phyloP scores from a whole-genome alignment of 2,329 filamentous ascomycete genomes.

The Pseudocercospora fuligena region DNA sequence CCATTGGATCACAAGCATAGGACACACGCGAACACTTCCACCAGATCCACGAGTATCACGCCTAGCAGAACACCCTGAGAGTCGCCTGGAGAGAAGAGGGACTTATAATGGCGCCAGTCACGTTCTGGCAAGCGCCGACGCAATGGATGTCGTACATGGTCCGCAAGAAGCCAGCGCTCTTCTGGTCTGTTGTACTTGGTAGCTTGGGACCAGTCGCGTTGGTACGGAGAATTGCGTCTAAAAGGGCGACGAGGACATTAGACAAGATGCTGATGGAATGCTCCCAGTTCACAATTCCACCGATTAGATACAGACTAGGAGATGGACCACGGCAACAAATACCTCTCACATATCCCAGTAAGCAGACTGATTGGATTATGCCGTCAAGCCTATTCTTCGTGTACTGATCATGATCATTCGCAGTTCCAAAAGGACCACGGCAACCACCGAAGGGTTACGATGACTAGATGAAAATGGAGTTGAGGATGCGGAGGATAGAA shows the following conservation, averaged over 20 bases:
- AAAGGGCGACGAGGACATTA: not conserved
- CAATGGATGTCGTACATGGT: conserved; percentile 87
- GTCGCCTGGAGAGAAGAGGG: not conserved
- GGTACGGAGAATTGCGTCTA: conserved; percentile 2
- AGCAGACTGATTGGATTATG: conserved; percentile 49
- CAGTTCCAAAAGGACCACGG: conserved; percentile 55
- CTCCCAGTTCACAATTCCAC: conserved; percentile 66
- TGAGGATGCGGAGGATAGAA: not conserved
- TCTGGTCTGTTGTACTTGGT: conserved; percentile 82
- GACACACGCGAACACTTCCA: not conserved
- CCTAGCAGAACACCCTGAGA: not conserved
- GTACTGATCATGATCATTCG: conserved; percentile 2
- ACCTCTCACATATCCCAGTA: conserved; percentile 92
- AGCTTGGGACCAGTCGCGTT: conserved; percentile 66
- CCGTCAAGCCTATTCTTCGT: not conserved
- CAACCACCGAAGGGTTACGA: conserved; percentile 53
- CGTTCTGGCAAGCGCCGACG: conserved; percentile 83
- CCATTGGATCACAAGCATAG: conserved; percentile 7
- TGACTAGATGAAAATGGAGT: conserved; percentile 38
- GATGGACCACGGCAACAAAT: conserved; percentile 74
- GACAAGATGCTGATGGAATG: conserved; percentile 8
- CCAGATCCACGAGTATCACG: not conserved
- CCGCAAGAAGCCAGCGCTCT: conserved; percentile 86
- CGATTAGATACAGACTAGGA: conserved; percentile 72
- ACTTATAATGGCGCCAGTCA: conserved; percentile 68